Conservation (phyloP, 768 basidiomycete species). For the Artomyces pyxidatus region DNA sequence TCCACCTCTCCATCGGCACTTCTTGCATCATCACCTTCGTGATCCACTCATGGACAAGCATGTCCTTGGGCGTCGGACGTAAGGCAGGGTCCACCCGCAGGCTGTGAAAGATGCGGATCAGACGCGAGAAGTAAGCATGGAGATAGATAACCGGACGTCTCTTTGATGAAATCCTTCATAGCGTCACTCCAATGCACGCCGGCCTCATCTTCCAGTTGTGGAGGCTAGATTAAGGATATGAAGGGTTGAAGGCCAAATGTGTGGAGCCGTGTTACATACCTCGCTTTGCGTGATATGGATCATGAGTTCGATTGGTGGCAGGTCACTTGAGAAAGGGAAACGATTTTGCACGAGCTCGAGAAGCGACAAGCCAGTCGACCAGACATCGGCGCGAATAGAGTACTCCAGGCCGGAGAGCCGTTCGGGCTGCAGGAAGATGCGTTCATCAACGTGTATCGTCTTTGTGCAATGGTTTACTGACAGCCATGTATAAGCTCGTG, state of each 20-base stretch:
- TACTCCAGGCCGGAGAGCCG: slow-evolving; percentile 89
- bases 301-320: slow-evolving; percentile 91
- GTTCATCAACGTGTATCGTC: too few species aligned
- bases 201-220: slow-evolving; percentile 72
- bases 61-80: slow-evolving; percentile 76
- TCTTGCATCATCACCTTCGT: slow-evolving; percentile 67
- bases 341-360: slow-evolving; percentile 90
- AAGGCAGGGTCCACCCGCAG: slow-evolving; percentile 58
- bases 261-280: slow-evolving; percentile 31
- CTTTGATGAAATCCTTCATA: slow-evolving; percentile 89
- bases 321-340: slow-evolving; percentile 90
- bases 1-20: slow-evolving; percentile 86
- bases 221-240: slow-evolving; percentile 44
- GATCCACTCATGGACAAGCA: slow-evolving; percentile 84
- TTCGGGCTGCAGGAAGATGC: slow-evolving; percentile 57
- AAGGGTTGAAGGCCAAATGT: slow-evolving; percentile 9
- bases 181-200: slow-evolving; percentile 60
- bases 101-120: slow-evolving; percentile 28
- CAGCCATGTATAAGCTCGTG: slow-evolving; percentile 98
- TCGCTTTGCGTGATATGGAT: slow-evolving; percentile 81
- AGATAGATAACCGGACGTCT: slow-evolving; percentile 49
- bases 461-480: slow-evolving; percentile 53
- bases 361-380: slow-evolving; percentile 94
- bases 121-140: neutral
- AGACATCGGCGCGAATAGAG: slow-evolving; percentile 93